Evolutionary conservation across 2,329 filamentous ascomycete genomes (phyloP), one percentile per base, ranked within the genome.

Genomic region (Aspergillus bombycis): DNA sequence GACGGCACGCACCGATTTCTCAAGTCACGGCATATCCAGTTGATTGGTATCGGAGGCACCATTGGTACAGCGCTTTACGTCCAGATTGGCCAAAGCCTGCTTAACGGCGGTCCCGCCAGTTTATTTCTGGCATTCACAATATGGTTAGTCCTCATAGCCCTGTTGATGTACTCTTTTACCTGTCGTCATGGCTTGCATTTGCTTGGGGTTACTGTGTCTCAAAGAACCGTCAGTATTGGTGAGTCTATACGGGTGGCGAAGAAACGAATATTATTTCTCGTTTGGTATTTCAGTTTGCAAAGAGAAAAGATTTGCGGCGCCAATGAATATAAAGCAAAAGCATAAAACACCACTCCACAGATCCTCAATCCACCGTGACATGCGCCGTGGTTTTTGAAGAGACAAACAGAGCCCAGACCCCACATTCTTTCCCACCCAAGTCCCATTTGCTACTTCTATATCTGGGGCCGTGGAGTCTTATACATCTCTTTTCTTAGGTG

Each of bases 21-120:
- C 23, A 81, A 81, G 64, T 75, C 79, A 16, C 71, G 80, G 64
- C 80, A 82, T 70, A 78, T 82, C 46, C 79, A 82, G 65, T 68
- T 82, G 62, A 82, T 82, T 61, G 80, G 79, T 46, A 81, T 82
- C 60, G 80, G 80, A 28, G 80, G 80, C 14, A 79, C 78, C 36
- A 80, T 82, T 67, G 78, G 80, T 23, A 80, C 77, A n/a, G 78
- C 76, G 0, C 66, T 82, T 38, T 81, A 77, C 63, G 79, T 81
- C 28, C 76, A 80, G 60, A 80, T 81, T 60, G 80, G 80, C 14
- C 70, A 75, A 54, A 76, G 72, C 21, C 62, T 82, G 61, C 71
- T 77, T 16, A 71, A 76, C 58, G 80, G 80, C 48, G 80, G 80
- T 0, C 80, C 80, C 11, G 80, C 64, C 26, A 80, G 76, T 62